A percentile compares a stretch with the other conserved stretches of the same genome.
phyloP scores from a whole-genome alignment of 2,329 filamentous ascomycete genomes.

The Seiridium unicorne region DNA sequence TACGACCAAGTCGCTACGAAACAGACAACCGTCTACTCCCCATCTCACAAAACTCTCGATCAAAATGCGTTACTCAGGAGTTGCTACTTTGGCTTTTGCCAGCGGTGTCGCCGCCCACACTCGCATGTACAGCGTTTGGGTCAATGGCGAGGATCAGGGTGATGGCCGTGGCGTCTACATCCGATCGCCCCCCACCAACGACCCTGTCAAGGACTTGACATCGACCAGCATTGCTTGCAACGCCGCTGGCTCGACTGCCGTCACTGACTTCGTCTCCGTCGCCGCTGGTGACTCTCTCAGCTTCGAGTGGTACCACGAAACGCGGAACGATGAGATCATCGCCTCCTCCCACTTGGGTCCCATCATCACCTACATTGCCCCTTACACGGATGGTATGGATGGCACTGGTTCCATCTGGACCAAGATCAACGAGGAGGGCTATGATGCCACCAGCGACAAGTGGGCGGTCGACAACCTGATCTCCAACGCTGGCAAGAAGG shows the following conservation, averaged over 20 bases:
- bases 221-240: slow-evolving; percentile 42
- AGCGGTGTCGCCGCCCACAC: slow-evolving; percentile 42
- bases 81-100: slow-evolving; percentile 30
- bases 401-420: slow-evolving; percentile 46
- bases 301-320: slow-evolving; percentile 52
- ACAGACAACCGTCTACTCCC: background rate
- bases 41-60: slow-evolving; percentile 13
- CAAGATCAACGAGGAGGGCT: slow-evolving; percentile 45
- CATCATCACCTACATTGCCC: slow-evolving; percentile 51
- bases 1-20: background rate
- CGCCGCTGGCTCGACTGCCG: slow-evolving; percentile 36
- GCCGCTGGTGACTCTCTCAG: slow-evolving; percentile 45
- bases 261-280: slow-evolving; percentile 37
- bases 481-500: slow-evolving; percentile 39
- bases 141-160: slow-evolving; percentile 43
- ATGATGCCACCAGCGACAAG: slow-evolving; percentile 31
- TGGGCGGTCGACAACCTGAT: slow-evolving; percentile 52
- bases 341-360: slow-evolving; percentile 52
- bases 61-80: slow-evolving; percentile 31
- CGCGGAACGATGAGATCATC: slow-evolving; percentile 50
- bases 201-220: slow-evolving; percentile 41
- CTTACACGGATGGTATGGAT: slow-evolving; percentile 33
- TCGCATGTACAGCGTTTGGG: slow-evolving; percentile 44
- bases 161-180: slow-evolving; percentile 40
- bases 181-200: slow-evolving; percentile 42